These are phyloP conservation scores for Ustilago hordei DNA, from an alignment of 1,284 basidiomycete species.

Conservation along the genomic window DNA sequence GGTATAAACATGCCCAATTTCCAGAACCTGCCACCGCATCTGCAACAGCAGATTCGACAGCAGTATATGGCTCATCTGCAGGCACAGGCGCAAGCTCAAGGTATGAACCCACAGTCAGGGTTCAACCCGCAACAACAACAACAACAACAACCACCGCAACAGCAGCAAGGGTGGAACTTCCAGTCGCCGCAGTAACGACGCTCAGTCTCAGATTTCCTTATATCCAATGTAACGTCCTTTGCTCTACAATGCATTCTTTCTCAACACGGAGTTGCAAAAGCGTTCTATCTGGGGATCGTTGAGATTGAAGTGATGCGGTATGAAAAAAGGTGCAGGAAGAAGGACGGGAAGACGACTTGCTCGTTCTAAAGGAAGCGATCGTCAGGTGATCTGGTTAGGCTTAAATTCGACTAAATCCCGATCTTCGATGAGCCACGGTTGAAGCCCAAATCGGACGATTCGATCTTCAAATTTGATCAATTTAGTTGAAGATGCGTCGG, in stretches of 20 bases:
- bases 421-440: background rate
- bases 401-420: background rate
- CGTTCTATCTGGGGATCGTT: background rate
- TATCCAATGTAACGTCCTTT: conserved; percentile 1
- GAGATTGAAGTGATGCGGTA: background rate
- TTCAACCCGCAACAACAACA: conserved; percentile 23
- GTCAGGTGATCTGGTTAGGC: background rate
- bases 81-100: conserved; percentile 30
- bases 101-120: conserved; percentile 16
- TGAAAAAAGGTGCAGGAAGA: background rate
- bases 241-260: background rate
- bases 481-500: no score
- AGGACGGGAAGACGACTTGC: background rate
- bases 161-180: conserved; percentile 35
- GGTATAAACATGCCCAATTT: conserved; percentile 33
- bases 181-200: conserved; percentile 28
- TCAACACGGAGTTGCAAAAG: background rate
- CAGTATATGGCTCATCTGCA: conserved; percentile 52
- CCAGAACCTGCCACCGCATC: conserved; percentile 45
- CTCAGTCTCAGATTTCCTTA: background rate
- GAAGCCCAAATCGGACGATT: background rate
- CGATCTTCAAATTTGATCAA: conserved; percentile 1
- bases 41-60: conserved; percentile 52
- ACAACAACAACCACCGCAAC: conserved; percentile 15
- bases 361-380: background rate